Percentiles rank a stretch among this genome's conserved stretches.
Evolutionary conservation across 1,284 basidiomycete genomes (phyloP).

Genomic region (Puccinia hordei): DNA sequence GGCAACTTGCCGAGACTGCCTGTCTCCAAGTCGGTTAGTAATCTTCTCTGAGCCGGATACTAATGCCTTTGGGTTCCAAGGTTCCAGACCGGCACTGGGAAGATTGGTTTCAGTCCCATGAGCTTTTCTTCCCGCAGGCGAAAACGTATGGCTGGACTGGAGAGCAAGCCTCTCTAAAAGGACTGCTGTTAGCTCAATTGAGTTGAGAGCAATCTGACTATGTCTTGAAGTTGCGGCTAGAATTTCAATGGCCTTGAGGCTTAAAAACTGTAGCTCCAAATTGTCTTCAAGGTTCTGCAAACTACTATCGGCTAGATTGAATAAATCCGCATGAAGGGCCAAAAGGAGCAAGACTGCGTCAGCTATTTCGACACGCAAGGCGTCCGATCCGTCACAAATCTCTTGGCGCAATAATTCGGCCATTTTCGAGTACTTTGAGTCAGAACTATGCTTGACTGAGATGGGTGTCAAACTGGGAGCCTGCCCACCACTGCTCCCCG

Average conservation of each 20-base stretch:
- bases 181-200: constrained; percentile 32
- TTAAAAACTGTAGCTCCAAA: constrained; percentile 45
- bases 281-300: constrained; percentile 12
- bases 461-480: not conserved
- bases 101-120: constrained; percentile 1
- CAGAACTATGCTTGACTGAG: not conserved
- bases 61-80: constrained; percentile 34
- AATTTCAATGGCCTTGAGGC: constrained; percentile 44
- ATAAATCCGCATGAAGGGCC: constrained; percentile 42
- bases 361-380: constrained; percentile 44
- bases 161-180: constrained; percentile 33
- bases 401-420: constrained; percentile 7
- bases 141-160: not conserved
- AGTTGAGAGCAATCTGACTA: constrained; percentile 49
- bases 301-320: not conserved
- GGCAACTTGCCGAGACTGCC: constrained; percentile 28
- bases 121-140: not conserved
- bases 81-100: constrained; percentile 41
- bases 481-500: not conserved
- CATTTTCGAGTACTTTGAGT: constrained; percentile 35
- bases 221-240: constrained; percentile 36
- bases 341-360: constrained; percentile 44
- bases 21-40: too few relatives aligned
- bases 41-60: not conserved
- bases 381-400: constrained; percentile 22